Conservation (phyloP, 2,329 filamentous ascomycete species). For the Chaetomiaceae sp. region DNA sequence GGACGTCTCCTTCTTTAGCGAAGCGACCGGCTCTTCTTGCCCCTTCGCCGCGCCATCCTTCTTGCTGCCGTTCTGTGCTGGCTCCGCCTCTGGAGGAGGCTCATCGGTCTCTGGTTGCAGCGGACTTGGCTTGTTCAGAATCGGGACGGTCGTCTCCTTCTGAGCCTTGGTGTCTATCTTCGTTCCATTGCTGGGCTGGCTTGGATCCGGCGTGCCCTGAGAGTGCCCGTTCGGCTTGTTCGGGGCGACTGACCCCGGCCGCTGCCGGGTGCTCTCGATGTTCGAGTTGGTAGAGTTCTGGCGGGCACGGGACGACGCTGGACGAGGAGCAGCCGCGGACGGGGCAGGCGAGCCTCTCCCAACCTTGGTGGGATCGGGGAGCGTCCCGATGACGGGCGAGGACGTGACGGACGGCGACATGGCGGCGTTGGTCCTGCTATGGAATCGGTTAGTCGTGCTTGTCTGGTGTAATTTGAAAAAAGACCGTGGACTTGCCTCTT, state of each 20-base stretch:
- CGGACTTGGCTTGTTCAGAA: conserved; percentile 29
- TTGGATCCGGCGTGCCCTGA: conserved; percentile 36
- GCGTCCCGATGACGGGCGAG: conserved; percentile 67
- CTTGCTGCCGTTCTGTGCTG: conserved; percentile 20
- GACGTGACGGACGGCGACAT: conserved; percentile 69
- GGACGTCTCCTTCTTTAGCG: conserved; percentile 36
- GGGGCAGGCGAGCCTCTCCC: conserved; percentile 58
- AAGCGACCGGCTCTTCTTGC: conserved; percentile 1
- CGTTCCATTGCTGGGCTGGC: conserved; percentile 30
- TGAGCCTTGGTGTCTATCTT: conserved; percentile 46
- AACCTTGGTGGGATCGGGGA: conserved; percentile 55
- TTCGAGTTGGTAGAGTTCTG: conserved; percentile 67
- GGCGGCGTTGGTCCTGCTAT: conserved; percentile 36
- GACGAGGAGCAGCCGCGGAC: conserved; percentile 50
- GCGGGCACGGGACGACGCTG: conserved; percentile 65
- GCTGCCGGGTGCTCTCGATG: conserved; percentile 49
- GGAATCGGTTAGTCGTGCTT: conserved; percentile 13
- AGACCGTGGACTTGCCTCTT: conserved; percentile 60
- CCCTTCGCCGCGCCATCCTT: conserved; percentile 14
- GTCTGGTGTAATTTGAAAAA: background rate
- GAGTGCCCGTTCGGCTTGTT: conserved; percentile 55
- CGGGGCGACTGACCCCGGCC: conserved; percentile 57
- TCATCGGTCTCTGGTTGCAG: conserved; percentile 31
- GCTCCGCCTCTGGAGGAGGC: conserved; percentile 25
- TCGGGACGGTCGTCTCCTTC: conserved; percentile 42